Evolutionary conservation across 192 early-diverging fungal genomes (phyloP), one percentile per base, ranked within the genome.

Genomic region (Umbelopsis vinacea): DNA sequence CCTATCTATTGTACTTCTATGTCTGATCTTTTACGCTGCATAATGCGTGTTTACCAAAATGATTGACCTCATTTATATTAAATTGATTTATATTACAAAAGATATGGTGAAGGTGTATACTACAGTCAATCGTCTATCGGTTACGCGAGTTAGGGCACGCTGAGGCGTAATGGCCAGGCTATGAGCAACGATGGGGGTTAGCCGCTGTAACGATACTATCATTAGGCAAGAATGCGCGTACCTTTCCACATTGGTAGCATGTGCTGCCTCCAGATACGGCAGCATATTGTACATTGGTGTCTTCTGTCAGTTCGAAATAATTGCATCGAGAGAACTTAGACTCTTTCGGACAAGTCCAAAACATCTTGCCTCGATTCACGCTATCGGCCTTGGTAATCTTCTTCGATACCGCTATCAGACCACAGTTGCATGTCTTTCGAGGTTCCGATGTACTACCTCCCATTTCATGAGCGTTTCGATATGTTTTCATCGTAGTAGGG

Each of bases 251-350:
- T 22, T 35, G 57, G 7, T 19, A 63, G 33, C 57, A 63, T 7
- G 3, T 37, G 6, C 33, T 37, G 57, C 29, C 29, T 63, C 57
- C 57, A 17, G 26, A 19, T 17, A 14, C 57, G 14, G 17, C 35
- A 63, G 57, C n/a, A n/a, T n/a, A 29, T 37, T 29, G 57, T n/a
- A 19, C 37, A 22, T 60, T 55, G 52, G 48, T 26, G 23, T 60
- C 71, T 46, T 72, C 71, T 24, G 60, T 33, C 15, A 72, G 40
- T 43, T 72, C 45, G 52, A 63, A 72, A 55, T 43, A 72, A 15
- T 60, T 53, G 40, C 71, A 72, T 3, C 71, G 52, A 43, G 71
- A 35, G 10, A 72, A 43, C 24, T 40, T 37, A 22, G 52, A 57
- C 43, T 72, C 52, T 57, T 72, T 33, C 4, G 52, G 52, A 29